Base-by-base conservation (phyloP, 2,329 filamentous ascomycete species). In the Sporothrix inflata region DNA sequence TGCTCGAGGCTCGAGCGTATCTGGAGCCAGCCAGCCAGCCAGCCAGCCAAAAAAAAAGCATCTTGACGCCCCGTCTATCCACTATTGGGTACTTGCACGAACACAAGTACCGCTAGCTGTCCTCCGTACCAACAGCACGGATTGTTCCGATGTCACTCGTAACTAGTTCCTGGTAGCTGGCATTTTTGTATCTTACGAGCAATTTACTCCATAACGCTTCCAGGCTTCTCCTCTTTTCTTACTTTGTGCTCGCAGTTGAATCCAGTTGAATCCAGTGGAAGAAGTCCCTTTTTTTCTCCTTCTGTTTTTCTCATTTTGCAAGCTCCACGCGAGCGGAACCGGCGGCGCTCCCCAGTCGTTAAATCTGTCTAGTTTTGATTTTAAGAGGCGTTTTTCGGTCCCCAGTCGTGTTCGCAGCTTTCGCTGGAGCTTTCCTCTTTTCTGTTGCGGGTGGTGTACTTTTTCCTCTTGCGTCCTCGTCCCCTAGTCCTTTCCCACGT, bases 311-410 rank as follows among this genome's bases (percentile, higher is more conserved):
- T 16, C 1, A 30, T 30, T 9, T 53, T 47, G 45, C 45, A 21
- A 55, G 30, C 55, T 60, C 57, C 55, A 38, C 55, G 57, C 16
- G 57, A 21, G 38, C 57, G 57, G 38, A 63, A 42, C 57, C 57
- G 19, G 42, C 30, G 30, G 27, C 55, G 55, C 12, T 60, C 55
- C 27, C 47, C 3, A 42, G 49, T 53, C 21, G 21, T 7, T 14
- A 60, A 57, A 38, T 9, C 14, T n/a, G 27, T 60, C 55, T 60
- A 60, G 57, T 24, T 21, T 63, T 12, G 1, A 24, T 42, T 42
- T 60, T 30, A 38, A 16, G 30, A 38, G 16, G 27, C 14, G 27
- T 42, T 9, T 11, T 9, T 16, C 8, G 9, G 55, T 60, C 5
- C 53, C 16, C 27, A 19, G 27, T 38, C 12, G 14, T 24, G 38